Evolutionary conservation across 768 basidiomycete genomes (phyloP), one percentile per base, ranked within the genome.

Genomic region (Artomyces pyxidatus): DNA sequence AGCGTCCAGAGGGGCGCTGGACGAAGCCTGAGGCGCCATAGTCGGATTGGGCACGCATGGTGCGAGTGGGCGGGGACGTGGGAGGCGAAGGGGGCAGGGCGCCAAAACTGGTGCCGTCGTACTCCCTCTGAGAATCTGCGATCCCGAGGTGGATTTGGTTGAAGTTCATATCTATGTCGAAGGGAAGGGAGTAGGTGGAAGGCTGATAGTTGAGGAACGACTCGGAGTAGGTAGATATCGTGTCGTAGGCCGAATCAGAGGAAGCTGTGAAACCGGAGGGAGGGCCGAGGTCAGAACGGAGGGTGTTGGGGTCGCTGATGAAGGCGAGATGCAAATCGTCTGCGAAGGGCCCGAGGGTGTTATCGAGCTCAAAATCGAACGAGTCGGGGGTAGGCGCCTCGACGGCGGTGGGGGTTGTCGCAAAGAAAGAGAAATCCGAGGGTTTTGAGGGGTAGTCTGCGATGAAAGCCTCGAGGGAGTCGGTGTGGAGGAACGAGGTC

Each of bases 321-420:
- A n/a, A 19, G 43, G 45, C 52, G 47, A 57, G 58, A 77, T 75
- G 56, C 81, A 70, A 53, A 81, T 73, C 48, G 80, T 84, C 78
- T 63, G 82, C 77, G 38, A 75, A 79, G 58, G 52, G 41, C 11
- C 78, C 78, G 59, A 87, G 77, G 68, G 71, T 76, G 28, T 71
- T 72, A 67, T 88, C 88, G 60, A 91, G 76, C 68, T 91, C 88
- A 45, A 77, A 76, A 63, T 90, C 88, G 70, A 91, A 90, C 55
- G 80, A 74, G 72, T 89, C 87, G 53, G 85, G 83, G 61, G 84
- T 78, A 38, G 87, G 85, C 46, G 83, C 85, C 59, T 80, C 72
- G 67, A 85, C 76, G 68, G 87, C 85, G 51, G 49, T 32, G 42
- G 27, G 16, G 21, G 29, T 14, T 19, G 35, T 14, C 19, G 23